phyloP scores from a whole-genome alignment of 345 rosid species.

The Mallotus nudiflorus region DNA sequence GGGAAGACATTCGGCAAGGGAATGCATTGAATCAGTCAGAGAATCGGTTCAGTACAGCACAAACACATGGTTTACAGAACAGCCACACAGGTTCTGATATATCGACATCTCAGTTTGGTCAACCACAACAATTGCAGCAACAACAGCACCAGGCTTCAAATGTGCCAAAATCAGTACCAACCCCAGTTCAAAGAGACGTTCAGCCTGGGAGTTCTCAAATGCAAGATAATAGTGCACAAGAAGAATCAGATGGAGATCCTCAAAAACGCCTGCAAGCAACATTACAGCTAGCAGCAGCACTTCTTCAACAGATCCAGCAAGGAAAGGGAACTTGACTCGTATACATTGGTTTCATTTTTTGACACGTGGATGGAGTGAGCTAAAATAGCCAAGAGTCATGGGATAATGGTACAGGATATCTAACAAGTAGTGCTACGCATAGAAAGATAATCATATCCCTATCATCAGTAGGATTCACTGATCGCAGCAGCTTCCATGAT shows the following conservation, averaged over 20 bases:
- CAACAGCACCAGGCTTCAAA: constrained; percentile 37
- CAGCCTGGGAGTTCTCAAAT: constrained; percentile 14
- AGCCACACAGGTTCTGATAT: constrained; percentile 37
- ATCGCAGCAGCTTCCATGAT: background rate
- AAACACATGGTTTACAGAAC: constrained; percentile 42
- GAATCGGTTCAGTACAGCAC: constrained; percentile 33
- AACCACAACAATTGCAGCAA: constrained; percentile 47
- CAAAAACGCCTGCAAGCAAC: constrained; percentile 93
- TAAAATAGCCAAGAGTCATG: background rate
- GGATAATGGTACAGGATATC: background rate
- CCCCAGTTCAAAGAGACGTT: constrained; percentile 25
- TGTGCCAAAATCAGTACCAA: constrained; percentile 19
- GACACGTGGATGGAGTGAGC: background rate
- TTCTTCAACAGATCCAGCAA: constrained; percentile 93
- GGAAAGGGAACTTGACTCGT: constrained; percentile 57
- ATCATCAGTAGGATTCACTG: background rate
- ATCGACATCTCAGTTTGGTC: constrained; percentile 44
- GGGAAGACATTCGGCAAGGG: constrained; percentile 34
- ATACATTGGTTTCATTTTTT: background rate
- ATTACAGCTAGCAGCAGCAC: constrained; percentile 87
- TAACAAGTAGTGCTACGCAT: background rate
- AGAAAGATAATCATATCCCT: background rate
- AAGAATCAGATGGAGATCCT: constrained; percentile 71
- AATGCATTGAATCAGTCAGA: constrained; percentile 35
- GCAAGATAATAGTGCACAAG: constrained; percentile 35